Base-by-base conservation (phyloP, 2,329 filamentous ascomycete genomes). In the Leptographium radiaticola region DNA sequence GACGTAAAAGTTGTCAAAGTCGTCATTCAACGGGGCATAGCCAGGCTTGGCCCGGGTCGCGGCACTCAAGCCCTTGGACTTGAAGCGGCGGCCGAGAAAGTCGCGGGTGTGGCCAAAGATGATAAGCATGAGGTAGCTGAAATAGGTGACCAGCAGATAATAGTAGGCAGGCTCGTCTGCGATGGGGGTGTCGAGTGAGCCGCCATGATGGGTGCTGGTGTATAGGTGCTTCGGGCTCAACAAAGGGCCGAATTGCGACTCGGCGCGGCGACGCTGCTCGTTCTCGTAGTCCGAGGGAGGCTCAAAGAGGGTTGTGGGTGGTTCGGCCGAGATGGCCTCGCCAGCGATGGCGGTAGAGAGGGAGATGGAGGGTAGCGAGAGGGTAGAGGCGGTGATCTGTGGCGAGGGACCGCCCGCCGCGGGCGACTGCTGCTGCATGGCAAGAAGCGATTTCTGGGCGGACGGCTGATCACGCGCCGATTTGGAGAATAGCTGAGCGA, bases 1-100 rank as follows among this genome's bases (percentile, higher is more conserved):
- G 55, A 91, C 88, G 70, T 98, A 98, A 69, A 98, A 98, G 70
- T 91, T 97, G 74, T 98, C 93, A 66, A 98, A 98, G 69, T 98
- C 93, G 63, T 89, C 94, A 70, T 96, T 97, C 59, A 98, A 77
- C 2, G 93, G 89, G 12, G 91, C 93, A 65, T 95, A 97, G 58
- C 93, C 93, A 66, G 95, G 88, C 60, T 81, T 79, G 40, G 85
- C 79, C 66, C 86, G 86, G 63, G 97, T 75, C 62, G 93, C 85
- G 65, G 81, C 83, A 70, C 97, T 97, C 55, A 76, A 67, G 64
- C 89, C 86, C 66, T 87, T 81, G 67, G 89, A 81, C 66, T 85
- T 86, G 71, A 98, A 96, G 58, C 87, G 82, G 76, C 97, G 96
- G 68, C 93, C 91, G 66, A 98, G 97, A 71, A 96, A 97, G 68